Evolutionary conservation across 2,329 filamentous ascomycete species (phyloP), one percentile per base, ranked within the genome.

Genomic region (Xylaria sp.): DNA sequence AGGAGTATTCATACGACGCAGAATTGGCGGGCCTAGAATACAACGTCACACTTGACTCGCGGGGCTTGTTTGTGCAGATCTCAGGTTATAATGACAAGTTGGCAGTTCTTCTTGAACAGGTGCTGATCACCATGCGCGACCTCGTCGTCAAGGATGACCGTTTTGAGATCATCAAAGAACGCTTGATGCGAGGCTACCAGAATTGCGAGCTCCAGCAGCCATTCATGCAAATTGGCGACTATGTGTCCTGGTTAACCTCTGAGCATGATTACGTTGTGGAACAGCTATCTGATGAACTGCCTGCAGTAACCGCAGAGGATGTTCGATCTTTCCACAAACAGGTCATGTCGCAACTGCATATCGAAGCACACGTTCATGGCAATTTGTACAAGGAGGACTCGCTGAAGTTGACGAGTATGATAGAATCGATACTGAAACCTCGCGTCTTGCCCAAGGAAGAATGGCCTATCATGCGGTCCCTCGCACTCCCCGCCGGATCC

Each of bases 21-120:
- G 94, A 98, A 77, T 88, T 99, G 68, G 94, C 96, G 8, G 96
- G 96, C 0, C 81, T 99, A 54, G 89, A 92, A 70, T 98, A 98
- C 78, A 89, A 88, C 48, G 88, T 98, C n/a, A 85, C 85, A 3
- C 87, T 91, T 32, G 91, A 93, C 76, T 86, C 88, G 3, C 87
- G 90, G 39, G 94, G 94, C 0, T 79, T 98, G 37, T 90, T 92
- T 67, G 83, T 98, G 50, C 90, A 92, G 15, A 88, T 98, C 3
- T 91, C 90, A 34, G 96, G 96, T 0, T 99, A 98, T 83, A 99
- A 98, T 75, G 96, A 99, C 81, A 99, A 99, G 83, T 89, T 99
- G 76, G 86, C 92, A 0, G 94, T 98, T 0, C 86, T 99, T 28
- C 82, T 99, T 56, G 94, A 98, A 78, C 96, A 97, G 78, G 93